phyloP scores from a whole-genome alignment of 1,139 yeast species.

The Blastobotrys aristatus region DNA sequence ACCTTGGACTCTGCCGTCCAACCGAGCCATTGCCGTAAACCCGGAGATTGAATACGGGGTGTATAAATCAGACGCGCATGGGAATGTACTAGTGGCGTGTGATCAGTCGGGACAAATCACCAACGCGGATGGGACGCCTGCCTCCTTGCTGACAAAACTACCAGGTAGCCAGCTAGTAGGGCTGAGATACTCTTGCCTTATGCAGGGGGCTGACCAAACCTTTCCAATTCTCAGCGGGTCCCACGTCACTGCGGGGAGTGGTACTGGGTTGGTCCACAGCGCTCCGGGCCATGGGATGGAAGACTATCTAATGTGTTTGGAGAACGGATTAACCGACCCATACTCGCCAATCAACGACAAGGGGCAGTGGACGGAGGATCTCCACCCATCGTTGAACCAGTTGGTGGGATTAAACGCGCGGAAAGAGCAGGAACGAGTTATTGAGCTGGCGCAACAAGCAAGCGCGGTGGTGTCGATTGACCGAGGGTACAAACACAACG shows the following conservation, averaged over 20 bases:
- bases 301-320: slow-evolving; percentile 70
- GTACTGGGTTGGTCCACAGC: slow-evolving; percentile 94
- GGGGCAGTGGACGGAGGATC: slow-evolving; percentile 57
- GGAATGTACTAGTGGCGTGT: slow-evolving; percentile 31
- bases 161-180: slow-evolving; percentile 47
- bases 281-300: slow-evolving; percentile 99
- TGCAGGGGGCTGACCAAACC: slow-evolving; percentile 35
- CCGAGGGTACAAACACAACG: slow-evolving; percentile 64
- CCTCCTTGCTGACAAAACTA: slow-evolving; percentile 11
- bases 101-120: slow-evolving; percentile 19
- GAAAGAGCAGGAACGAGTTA: slow-evolving; percentile 47
- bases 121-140: slow-evolving; percentile 16
- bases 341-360: slow-evolving; percentile 73
- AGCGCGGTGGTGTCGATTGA: slow-evolving; percentile 48
- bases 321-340: slow-evolving; percentile 41
- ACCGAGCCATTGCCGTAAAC: slow-evolving; percentile 75
- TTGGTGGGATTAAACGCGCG: slow-evolving; percentile 59
- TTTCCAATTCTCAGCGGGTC: slow-evolving; percentile 71
- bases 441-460: slow-evolving; percentile 42
- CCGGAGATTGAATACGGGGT: slow-evolving; percentile 53
- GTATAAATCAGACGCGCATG: slow-evolving; percentile 35
- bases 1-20: slow-evolving; percentile 94
- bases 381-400: slow-evolving; percentile 41
- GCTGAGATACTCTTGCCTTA: slow-evolving; percentile 52
- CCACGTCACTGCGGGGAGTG: slow-evolving; percentile 76